These are phyloP conservation scores for Pestalotiopsis sp. DNA, from an alignment of 2,329 filamentous ascomycete genomes.

Conservation along the genomic window DNA sequence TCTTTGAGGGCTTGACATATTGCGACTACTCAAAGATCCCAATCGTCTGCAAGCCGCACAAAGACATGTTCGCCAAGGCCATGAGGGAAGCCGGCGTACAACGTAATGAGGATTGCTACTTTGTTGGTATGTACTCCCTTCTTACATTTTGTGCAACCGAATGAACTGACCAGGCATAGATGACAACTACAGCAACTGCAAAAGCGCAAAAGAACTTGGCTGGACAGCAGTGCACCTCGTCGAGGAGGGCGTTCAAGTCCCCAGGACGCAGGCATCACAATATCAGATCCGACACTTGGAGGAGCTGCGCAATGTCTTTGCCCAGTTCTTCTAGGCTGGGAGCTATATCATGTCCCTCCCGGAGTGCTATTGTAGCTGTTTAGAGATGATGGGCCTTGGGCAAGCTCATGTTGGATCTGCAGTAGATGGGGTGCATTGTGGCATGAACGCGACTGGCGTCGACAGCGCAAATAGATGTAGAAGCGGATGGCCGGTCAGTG, in stretches of 20 bases:
- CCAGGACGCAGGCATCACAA: slow-evolving; percentile 66
- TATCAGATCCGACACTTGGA: slow-evolving; percentile 76
- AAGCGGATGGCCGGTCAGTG: background rate
- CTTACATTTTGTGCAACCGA: background rate
- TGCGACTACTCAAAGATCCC: slow-evolving; percentile 80
- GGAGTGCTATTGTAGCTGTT: background rate
- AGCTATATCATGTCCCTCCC: slow-evolving; percentile 10
- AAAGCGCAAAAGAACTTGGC: slow-evolving; percentile 73
- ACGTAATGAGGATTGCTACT: slow-evolving; percentile 76
- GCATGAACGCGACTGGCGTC: background rate
- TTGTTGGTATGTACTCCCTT: slow-evolving; percentile 71
- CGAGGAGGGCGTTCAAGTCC: slow-evolving; percentile 70
- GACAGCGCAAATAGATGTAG: background rate
- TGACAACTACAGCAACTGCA: slow-evolving; percentile 84
- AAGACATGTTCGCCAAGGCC: slow-evolving; percentile 82
- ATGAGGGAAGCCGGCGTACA: slow-evolving; percentile 81
- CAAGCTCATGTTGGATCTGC: background rate
- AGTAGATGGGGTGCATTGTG: background rate
- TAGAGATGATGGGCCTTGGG: background rate
- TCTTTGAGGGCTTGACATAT: slow-evolving; percentile 93
- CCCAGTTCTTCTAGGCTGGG: slow-evolving; percentile 76
- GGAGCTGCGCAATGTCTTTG: slow-evolving; percentile 76
- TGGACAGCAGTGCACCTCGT: slow-evolving; percentile 88
- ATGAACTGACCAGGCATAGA: slow-evolving; percentile 53
- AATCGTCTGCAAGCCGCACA: slow-evolving; percentile 84